Conservation (phyloP, 1,284 basidiomycete genomes). For the Cryptococcus depauperatus region DNA sequence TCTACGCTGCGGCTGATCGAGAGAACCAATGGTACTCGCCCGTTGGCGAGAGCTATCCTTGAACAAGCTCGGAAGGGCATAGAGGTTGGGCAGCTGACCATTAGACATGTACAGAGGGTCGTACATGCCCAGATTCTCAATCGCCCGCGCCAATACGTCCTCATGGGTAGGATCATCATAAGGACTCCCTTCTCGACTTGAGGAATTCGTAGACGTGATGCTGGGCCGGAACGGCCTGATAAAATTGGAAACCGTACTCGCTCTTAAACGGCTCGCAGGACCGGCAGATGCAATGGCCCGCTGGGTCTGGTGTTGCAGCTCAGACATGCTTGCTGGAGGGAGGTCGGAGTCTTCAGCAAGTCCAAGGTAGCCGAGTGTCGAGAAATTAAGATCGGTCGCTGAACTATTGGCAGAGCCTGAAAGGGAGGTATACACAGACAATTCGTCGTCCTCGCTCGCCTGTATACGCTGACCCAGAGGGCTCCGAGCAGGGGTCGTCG, state of each 20-base stretch:
- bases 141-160: constrained; percentile 28
- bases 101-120: constrained; percentile 16
- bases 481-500: constrained; percentile 17
- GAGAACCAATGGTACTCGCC: constrained; percentile 80
- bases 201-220: constrained; percentile 52
- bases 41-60: constrained; percentile 53
- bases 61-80: constrained; percentile 11
- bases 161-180: constrained; percentile 55
- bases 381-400: constrained; percentile 74
- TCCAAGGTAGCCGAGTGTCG: constrained; percentile 89
- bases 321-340: constrained; percentile 71
- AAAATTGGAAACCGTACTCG: constrained; percentile 77
- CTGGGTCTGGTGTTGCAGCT: constrained; percentile 75
- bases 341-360: constrained; percentile 53
- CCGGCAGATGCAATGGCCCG: constrained; percentile 64
- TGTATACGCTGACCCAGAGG: constrained; percentile 23
- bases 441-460: constrained; percentile 50
- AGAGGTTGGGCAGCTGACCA: constrained; percentile 11
- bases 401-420: constrained; percentile 56
- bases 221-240: constrained; percentile 55
- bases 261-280: constrained; percentile 64
- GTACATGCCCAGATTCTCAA: constrained; percentile 37
- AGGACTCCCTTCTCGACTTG: constrained; percentile 58
- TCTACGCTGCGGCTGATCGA: constrained; percentile 50
- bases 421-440: constrained; percentile 57